Percentiles rank a stretch among this genome's conserved stretches.
phyloP scores from a whole-genome alignment of 2,329 filamentous ascomycete genomes.

The Diaporthe humulicola region DNA sequence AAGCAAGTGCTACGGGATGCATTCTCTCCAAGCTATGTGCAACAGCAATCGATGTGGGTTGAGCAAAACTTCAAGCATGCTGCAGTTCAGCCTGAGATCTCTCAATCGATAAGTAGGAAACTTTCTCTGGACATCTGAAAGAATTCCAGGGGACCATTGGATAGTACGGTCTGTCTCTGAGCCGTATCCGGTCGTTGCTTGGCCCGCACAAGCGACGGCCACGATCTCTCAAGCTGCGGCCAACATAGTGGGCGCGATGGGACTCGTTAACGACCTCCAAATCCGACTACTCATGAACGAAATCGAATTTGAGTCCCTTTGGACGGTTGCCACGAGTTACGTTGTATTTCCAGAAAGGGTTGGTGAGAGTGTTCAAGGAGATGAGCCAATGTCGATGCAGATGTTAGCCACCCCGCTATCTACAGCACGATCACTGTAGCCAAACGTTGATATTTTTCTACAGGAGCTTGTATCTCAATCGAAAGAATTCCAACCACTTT shows the following conservation, averaged over 20 bases:
- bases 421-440: not conserved
- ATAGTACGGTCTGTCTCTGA: not conserved
- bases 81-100: not conserved
- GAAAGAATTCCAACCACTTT: not conserved
- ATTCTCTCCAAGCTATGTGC: not conserved
- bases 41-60: not conserved
- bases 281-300: not conserved
- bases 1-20: not conserved
- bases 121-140: not conserved
- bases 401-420: not conserved
- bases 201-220: not conserved
- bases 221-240: not conserved
- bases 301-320: not conserved
- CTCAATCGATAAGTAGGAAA: not conserved
- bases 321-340: no score
- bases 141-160: not conserved
- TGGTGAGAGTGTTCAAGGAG: not conserved
- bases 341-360: not conserved
- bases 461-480: not conserved
- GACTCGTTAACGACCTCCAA: not conserved
- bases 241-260: not conserved
- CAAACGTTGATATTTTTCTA: constrained; percentile 9
- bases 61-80: not conserved
- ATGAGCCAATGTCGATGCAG: not conserved
- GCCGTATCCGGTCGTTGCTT: not conserved